Conservation (phyloP, 805 yeast species). For the Pichia deserticola region DNA sequence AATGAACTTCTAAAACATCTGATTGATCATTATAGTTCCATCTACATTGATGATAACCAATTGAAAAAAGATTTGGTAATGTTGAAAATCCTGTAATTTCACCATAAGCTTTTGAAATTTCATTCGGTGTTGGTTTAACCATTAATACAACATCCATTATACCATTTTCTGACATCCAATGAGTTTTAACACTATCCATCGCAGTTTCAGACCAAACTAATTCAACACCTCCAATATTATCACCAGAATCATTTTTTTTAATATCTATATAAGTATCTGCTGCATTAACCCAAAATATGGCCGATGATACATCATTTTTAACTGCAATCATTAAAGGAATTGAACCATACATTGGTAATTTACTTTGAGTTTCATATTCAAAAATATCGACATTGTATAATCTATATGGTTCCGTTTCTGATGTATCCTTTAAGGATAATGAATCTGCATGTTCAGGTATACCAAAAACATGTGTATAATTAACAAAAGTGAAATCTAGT, state of each 20-base stretch:
- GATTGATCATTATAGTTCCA: constrained; percentile 92
- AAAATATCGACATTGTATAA: constrained; percentile 90
- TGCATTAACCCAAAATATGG: constrained; percentile 84
- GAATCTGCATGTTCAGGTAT: constrained; percentile 94
- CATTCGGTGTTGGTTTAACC: constrained; percentile 47
- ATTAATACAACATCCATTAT: constrained; percentile 67
- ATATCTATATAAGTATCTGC: constrained; percentile 92
- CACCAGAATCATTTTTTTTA: constrained; percentile 24
- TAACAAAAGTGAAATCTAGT: constrained; percentile 60
- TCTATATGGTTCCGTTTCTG: constrained; percentile 65
- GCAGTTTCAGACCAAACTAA: background rate
- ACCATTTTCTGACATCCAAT: constrained; percentile 95
- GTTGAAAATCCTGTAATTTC: constrained; percentile 62
- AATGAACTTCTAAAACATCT: constrained; percentile 70
- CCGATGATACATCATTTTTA: constrained; percentile 51
- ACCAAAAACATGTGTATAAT: constrained; percentile 70
- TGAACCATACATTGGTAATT: constrained; percentile 90
- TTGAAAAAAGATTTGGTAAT: constrained; percentile 69
- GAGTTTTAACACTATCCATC: constrained; percentile 36
- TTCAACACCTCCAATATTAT: constrained; percentile 7
- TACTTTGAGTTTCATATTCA: constrained; percentile 79
- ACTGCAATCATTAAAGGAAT: constrained; percentile 82
- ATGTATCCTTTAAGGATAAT: constrained; percentile 65
- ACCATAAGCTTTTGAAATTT: constrained; percentile 56
- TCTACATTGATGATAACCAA: constrained; percentile 94